Percentiles rank a stretch among this genome's conserved stretches.
Conservation (phyloP, 768 basidiomycete species). For the Lentinus brumalis region DNA sequence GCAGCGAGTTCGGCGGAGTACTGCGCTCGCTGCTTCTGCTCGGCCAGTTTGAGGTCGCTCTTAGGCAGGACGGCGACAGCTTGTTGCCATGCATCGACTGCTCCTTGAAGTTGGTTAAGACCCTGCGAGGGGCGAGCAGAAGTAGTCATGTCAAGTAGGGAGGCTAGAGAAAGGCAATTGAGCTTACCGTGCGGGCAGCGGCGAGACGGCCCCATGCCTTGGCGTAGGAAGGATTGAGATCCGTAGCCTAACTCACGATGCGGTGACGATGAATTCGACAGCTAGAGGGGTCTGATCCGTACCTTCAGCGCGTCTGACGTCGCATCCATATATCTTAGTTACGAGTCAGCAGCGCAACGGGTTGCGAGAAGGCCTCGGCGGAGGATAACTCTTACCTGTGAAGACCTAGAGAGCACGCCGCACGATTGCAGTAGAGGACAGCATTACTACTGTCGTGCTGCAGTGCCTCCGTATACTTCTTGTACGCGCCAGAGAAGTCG, state of each 20-base stretch:
- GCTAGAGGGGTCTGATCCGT: background rate
- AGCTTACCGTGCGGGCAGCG: constrained; percentile 11
- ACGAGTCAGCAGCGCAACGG: background rate
- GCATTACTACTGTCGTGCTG: constrained; percentile 39
- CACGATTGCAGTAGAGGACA: constrained; percentile 46
- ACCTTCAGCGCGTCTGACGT: constrained; percentile 17
- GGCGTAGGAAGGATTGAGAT: constrained; percentile 21
- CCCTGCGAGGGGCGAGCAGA: constrained; percentile 8
- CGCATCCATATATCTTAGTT: constrained; percentile 16
- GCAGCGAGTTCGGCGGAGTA: constrained; percentile 18
- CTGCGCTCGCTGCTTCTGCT: constrained; percentile 38
- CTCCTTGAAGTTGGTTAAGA: constrained; percentile 2
- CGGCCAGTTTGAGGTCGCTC: constrained; percentile 31
- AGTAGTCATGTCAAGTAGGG: background rate
- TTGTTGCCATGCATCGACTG: constrained; percentile 24
- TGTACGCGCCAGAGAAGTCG: constrained; percentile 37
- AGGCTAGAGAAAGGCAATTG: background rate
- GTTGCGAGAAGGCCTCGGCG: no score
- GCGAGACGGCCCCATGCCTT: constrained; percentile 27
- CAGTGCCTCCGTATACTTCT: constrained; percentile 47
- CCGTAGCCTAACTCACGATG: constrained; percentile 19
- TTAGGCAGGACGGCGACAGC: constrained; percentile 34
- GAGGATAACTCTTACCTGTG: constrained; percentile 26
- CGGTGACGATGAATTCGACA: background rate
- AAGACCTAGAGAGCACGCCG: constrained; percentile 40